These are phyloP conservation scores for Aegilops umbellulata DNA, from an alignment of 176 grass and related monocot species.

Conservation along the genomic window DNA sequence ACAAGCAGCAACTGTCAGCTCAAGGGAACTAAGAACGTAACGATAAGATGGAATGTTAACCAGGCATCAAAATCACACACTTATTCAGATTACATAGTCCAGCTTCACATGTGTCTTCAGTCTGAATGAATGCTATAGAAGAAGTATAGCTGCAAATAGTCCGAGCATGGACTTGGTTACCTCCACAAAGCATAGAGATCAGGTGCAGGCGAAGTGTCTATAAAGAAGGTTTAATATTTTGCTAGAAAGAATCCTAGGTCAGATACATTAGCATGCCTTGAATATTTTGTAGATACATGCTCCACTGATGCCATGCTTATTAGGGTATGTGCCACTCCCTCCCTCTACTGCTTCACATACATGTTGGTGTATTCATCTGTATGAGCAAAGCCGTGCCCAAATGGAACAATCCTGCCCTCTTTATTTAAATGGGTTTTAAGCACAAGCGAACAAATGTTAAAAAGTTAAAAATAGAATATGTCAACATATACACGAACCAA, in stretches of 20 bases:
- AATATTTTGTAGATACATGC: constrained; percentile 9
- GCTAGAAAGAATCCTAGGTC: neutral
- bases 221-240: neutral
- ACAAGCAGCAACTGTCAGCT: neutral
- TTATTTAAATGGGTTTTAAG: neutral
- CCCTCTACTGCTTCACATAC: neutral
- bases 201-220: neutral
- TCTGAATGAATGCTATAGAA: neutral
- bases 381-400: neutral
- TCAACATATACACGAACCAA: too few species aligned
- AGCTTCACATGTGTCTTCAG: neutral
- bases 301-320: neutral
- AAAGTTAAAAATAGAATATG: neutral
- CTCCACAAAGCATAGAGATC: constrained; percentile 3
- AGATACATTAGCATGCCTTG: neutral
- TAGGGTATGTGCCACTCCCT: neutral
- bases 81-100: neutral
- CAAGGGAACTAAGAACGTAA: neutral
- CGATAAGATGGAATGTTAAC: neutral
- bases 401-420: neutral
- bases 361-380: neutral
- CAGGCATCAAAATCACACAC: neutral
- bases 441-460: neutral
- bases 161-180: neutral
- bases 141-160: neutral